Percentiles rank a stretch among this genome's conserved stretches.
Evolutionary conservation across 2,329 filamentous ascomycete species (phyloP).

Genomic region (Eurotiales sp.): DNA sequence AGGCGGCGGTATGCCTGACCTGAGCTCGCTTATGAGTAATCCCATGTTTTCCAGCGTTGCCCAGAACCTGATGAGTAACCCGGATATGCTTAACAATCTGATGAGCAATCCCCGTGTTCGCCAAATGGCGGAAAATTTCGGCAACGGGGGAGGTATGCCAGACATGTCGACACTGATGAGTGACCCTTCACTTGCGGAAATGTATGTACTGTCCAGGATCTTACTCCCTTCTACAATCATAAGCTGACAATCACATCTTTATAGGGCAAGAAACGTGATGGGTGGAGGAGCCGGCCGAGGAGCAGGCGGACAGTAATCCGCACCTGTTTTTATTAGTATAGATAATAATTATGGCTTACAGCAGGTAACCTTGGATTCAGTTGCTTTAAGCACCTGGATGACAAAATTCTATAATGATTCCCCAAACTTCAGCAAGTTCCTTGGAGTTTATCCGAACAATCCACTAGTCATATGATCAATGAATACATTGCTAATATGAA

Average conservation of each 20-base stretch:
- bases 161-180: constrained; percentile 83
- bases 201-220: constrained; percentile 59
- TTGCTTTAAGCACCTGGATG: not conserved
- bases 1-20: constrained; percentile 74
- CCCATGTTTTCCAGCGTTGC: constrained; percentile 98
- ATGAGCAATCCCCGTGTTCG: constrained; percentile 91
- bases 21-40: constrained; percentile 87
- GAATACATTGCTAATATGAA: not conserved
- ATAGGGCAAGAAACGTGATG: constrained; percentile 66
- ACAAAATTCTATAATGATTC: not conserved
- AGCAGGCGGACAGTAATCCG: constrained; percentile 16
- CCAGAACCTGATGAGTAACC: constrained; percentile 95
- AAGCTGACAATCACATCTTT: constrained; percentile 12
- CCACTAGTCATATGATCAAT: not conserved
- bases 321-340: not conserved
- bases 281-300: constrained; percentile 50
- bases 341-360: not conserved
- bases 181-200: constrained; percentile 85
- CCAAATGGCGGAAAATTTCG: constrained; percentile 81
- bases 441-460: not conserved
- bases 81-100: constrained; percentile 82
- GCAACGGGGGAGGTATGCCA: constrained; percentile 75
- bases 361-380: no score
- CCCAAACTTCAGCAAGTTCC: not conserved
- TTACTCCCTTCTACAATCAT: constrained; percentile 10